Evolutionary conservation across 371 early-diverging fungal species (phyloP), one percentile per base, ranked within the genome.

Genomic region (Mucor piriformis): DNA sequence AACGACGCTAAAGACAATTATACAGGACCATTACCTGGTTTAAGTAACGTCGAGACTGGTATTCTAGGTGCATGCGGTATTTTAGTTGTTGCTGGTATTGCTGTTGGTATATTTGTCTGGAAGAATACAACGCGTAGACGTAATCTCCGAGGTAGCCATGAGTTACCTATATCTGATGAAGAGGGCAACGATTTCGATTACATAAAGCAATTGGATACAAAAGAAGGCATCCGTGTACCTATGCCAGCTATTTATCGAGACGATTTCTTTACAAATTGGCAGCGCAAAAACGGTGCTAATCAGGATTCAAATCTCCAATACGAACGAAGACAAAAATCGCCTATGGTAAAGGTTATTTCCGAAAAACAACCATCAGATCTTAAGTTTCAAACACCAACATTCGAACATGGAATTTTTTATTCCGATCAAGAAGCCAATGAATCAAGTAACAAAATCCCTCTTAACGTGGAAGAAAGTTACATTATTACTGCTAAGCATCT

Each of bases 41-140:
- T 62, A 2, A 62, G 51, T 34, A 56, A 50, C 8, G 51, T 62
- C 8, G 57, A 62, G 16, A 35, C 63, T 20, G 63, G 43, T 37
- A 43, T 62, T 12, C 24, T 62, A 2, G 50, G 63, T 13, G 56
- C 51, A 11, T 62, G 57, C 11, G 63, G 63, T 37, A 13, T 62
- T 12, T 34, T 62, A 35, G 63, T 62, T 2, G 63, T 62, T 11
- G 63, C 57, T 48, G 63, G 63, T 21, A 56, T 62, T 44, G 57
- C 63, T 4, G 63, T 62, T 1, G 63, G 63, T 27, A 56, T 62
- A 35, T 50, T 62, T 44, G 63, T 62, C 11, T 62, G 63, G 63
- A 62, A 56, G 25, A 62, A 62, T 7, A 56, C 50, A 24, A 15
- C 44, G 10, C 47, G 38, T 7, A 32, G 55, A 44, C 46, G 55